phyloP scores from a whole-genome alignment of 441 rosid species.

The Isatis lusitanica region DNA sequence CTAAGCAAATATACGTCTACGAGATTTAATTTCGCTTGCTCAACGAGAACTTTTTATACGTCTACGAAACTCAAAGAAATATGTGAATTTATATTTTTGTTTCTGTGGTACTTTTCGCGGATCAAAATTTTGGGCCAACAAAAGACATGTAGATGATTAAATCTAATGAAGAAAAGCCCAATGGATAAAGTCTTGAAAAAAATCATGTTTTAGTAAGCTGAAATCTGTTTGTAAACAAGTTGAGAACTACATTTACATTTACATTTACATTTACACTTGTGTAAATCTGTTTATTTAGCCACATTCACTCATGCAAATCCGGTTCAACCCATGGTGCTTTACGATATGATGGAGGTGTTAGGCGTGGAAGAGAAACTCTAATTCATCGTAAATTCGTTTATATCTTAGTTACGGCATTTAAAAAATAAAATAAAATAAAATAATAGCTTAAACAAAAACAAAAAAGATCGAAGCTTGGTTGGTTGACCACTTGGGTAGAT shows the following conservation, averaged over 20 bases:
- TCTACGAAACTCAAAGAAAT: not conserved
- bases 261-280: not conserved
- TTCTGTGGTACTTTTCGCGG: not conserved
- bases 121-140: constrained; percentile 4
- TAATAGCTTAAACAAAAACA: not conserved
- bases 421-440: too few species aligned
- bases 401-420: not conserved
- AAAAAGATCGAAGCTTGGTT: not conserved
- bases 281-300: not conserved
- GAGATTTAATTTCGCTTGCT: not conserved
- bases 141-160: not conserved
- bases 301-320: not conserved
- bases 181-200: not conserved
- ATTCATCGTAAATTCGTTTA: not conserved
- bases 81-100: not conserved
- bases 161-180: not conserved
- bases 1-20: not conserved
- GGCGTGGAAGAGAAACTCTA: not conserved
- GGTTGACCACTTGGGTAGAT: not conserved
- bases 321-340: not conserved
- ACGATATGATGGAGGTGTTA: too few species aligned
- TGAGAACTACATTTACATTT: not conserved
- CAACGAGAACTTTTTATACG: not conserved
- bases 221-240: not conserved
- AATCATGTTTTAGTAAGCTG: not conserved